Evolutionary conservation across 257 asterid species (phyloP), one percentile per base, ranked within the genome.

Genomic region (Penstemon davidsonii): DNA sequence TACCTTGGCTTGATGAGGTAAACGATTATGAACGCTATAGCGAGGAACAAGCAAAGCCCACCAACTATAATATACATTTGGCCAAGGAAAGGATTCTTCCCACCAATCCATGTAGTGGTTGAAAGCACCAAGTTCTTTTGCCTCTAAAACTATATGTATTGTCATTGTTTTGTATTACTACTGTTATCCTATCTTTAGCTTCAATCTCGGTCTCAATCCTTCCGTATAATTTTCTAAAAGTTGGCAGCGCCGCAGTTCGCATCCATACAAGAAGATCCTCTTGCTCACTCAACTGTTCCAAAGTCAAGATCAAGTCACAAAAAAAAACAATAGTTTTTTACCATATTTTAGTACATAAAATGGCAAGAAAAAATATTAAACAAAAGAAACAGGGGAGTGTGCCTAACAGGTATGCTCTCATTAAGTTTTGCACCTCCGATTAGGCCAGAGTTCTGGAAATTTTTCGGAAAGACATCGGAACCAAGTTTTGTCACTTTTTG

Each of bases 261-360:
- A 93, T 88, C 99, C 97, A 93, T 49, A 93, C 92, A 33, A 86
- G 90, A 73, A 91, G 95, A 62, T 88, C 93, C 84, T 91, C 97
- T 76, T 91, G 97, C 75, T 88, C 86, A 66, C 81, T 88, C 83
- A 91, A 77, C 96, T 90, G 82, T 76, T 51, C 8, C 53, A 68
- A 0, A 13, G 52, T 46, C 5, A 39, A 8, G 4, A 51, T 11
- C 47, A 42, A 62, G 39, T 37, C 1, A 12, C 51, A 65, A 65
- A 65, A 65, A 50, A 65, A 1, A 36, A 36, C 33, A 0, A 63
- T 25, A 25, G 2, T 25, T 25, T 25, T 25, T 25, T 25, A 25
- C 33, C 36, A 19, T 41, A 11, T 18, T 43, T 44, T 8, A 25
- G 2, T 37, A 11, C 45, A 58, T 38, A 39, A n/a, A 60, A 38